phyloP scores from a whole-genome alignment of 495 filamentous ascomycete genomes.

The Penicillium bovifimosum region DNA sequence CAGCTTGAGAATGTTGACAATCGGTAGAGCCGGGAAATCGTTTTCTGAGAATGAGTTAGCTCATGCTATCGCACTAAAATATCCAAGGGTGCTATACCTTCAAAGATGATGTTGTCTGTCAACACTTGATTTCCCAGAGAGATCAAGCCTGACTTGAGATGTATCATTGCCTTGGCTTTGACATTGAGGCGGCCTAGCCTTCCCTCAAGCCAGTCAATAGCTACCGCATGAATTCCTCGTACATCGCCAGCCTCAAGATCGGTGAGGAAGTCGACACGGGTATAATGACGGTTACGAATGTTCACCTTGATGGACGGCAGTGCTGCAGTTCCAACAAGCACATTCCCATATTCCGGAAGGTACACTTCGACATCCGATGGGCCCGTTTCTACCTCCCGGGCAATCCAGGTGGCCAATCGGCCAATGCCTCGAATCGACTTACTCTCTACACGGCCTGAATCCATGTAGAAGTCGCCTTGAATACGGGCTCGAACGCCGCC shows the following conservation, averaged over 20 bases:
- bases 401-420: slow-evolving; percentile 74
- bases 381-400: slow-evolving; percentile 61
- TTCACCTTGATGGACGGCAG: slow-evolving; percentile 68
- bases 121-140: slow-evolving; percentile 67
- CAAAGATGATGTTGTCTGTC: slow-evolving; percentile 64
- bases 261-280: slow-evolving; percentile 68
- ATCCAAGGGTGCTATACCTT: slow-evolving; percentile 58
- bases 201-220: slow-evolving; percentile 82
- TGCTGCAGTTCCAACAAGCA: slow-evolving; percentile 68
- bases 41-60: slow-evolving; percentile 35
- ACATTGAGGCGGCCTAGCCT: slow-evolving; percentile 61
- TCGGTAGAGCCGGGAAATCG: slow-evolving; percentile 69
- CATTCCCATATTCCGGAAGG: slow-evolving; percentile 75
- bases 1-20: slow-evolving; percentile 69
- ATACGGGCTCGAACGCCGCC: slow-evolving; percentile 72
- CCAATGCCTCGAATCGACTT: slow-evolving; percentile 68
- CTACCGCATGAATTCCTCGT: slow-evolving; percentile 72
- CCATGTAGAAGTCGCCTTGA: slow-evolving; percentile 72
- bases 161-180: slow-evolving; percentile 61
- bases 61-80: background rate
- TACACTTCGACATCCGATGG: slow-evolving; percentile 68
- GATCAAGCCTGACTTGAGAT: slow-evolving; percentile 71
- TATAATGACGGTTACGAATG: slow-evolving; percentile 70
- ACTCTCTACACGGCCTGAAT: slow-evolving; percentile 66
- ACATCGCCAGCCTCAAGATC: slow-evolving; percentile 70